phyloP scores from a whole-genome alignment of 2,329 filamentous ascomycete species.

The Trichoderma cornu-damae region DNA sequence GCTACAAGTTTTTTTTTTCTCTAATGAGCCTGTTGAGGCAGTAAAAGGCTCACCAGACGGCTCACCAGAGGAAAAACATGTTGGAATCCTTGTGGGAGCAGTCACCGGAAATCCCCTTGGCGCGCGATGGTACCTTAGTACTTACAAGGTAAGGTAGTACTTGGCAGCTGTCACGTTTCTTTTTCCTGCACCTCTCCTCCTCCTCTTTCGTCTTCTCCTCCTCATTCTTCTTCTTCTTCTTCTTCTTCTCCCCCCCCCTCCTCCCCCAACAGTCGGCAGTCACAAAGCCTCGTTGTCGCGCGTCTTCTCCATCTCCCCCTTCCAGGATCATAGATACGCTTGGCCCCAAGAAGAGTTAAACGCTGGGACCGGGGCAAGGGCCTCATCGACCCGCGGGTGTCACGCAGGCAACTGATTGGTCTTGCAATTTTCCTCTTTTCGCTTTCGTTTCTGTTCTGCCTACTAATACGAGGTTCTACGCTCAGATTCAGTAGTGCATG shows the following conservation, averaged over 20 bases:
- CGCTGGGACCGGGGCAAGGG: background rate
- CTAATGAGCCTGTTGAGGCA: too few species aligned
- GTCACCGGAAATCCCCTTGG: too few species aligned
- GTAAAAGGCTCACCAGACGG: too few species aligned
- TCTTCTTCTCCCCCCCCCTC: too few species aligned
- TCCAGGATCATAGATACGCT: slow-evolving; percentile 16
- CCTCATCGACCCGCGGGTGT: background rate
- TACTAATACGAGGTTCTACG: too few species aligned
- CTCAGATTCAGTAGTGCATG: background rate
- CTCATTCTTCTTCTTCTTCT: too few species aligned
- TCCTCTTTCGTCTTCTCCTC: background rate
- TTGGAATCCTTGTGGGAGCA: too few species aligned
- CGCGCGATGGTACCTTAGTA: too few species aligned
- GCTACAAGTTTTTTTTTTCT: too few species aligned
- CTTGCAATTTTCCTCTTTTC: background rate
- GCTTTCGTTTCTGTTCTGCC: background rate
- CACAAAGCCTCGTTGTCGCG: background rate
- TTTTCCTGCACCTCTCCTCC: background rate
- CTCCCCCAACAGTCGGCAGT: background rate
- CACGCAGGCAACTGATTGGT: background rate
- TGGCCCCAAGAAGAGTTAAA: slow-evolving; percentile 1
- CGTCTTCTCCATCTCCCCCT: background rate
- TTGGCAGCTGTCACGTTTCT: too few species aligned
- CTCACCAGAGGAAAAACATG: too few species aligned
- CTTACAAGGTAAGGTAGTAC: too few species aligned